Evolutionary conservation across 108 stramenopile species (phyloP), one percentile per base, ranked within the genome.

Genomic region (Cafeteria roenbergensis): DNA sequence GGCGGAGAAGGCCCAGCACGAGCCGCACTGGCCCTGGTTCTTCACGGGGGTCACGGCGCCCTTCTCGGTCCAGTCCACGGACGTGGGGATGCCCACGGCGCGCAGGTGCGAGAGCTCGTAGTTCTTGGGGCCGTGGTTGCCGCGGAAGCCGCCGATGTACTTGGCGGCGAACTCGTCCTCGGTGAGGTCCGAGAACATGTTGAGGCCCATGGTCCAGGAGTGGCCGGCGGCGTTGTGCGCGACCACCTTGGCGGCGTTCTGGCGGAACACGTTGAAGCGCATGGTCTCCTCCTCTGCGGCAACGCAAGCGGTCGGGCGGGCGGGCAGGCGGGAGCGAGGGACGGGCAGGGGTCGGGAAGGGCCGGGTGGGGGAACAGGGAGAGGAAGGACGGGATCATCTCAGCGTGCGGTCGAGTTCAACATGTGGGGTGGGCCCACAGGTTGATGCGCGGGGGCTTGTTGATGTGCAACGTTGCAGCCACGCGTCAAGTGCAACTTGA

Each of bases 1-100:
- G 42, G 94, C 86, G 26, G 90, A 88, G 79, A 95, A 95, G 4
- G 90, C 87, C 94, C 94, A 95, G 70, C 91, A 92, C 1, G 87
- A 79, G 65, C 90, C 90, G 73, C 89, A 90, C 21, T 71, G 55
- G 12, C 88, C 89, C 70, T 95, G 94, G 73, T 95, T 88, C 66
- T 92, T 88, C 53, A 95, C 83, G 29, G 78, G 80, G 33, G 91
- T 91, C 27, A 91, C 86, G 26, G 82, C 85, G 33, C 90, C 94
- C 65, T 74, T 57, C 26, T 42, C 67, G 48, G 71, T 54, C 94
- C 94, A 95, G 77, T 95, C 85, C 30, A 86, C 72, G 37, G 75
- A 61, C 21, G 55, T 55, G 28, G 74, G 65, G 26, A 74, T 12
- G 34, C 52, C 73, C 12, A 63, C 53, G 70, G 62, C 35, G 24